These are phyloP conservation scores for Sarocladium oryzae DNA, from an alignment of 2,329 filamentous ascomycete species.

Conservation along the genomic window DNA sequence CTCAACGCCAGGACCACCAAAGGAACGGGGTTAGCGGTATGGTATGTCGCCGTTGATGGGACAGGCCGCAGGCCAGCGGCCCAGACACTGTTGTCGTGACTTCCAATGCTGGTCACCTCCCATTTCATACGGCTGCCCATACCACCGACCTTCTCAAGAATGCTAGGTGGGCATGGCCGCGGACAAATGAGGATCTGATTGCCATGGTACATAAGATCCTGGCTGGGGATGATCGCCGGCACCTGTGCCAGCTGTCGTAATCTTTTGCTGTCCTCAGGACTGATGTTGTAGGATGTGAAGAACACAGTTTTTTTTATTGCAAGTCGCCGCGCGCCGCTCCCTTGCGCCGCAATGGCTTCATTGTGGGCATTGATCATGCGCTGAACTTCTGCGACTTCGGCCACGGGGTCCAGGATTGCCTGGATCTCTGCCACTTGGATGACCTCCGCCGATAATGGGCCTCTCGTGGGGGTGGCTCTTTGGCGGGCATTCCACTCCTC, in stretches of 20 bases:
- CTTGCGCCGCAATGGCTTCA: constrained; percentile 27
- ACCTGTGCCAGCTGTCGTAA: constrained; percentile 65
- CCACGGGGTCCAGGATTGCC: constrained; percentile 67
- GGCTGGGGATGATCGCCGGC: constrained; percentile 53
- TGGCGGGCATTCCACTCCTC: constrained; percentile 62
- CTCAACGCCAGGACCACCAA: constrained; percentile 77
- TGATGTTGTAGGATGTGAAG: constrained; percentile 88
- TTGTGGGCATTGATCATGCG: constrained; percentile 89
- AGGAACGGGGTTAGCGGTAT: constrained; percentile 74
- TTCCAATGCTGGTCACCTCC: constrained; percentile 72
- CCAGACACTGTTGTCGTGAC: constrained; percentile 78
- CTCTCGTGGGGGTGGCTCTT: constrained; percentile 45
- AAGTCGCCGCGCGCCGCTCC: constrained; percentile 37
- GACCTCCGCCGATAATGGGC: constrained; percentile 69
- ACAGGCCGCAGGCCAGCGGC: constrained; percentile 74
- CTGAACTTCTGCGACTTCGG: constrained; percentile 78
- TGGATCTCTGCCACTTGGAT: constrained; percentile 76
- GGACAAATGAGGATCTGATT: constrained; percentile 90
- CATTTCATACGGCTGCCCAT: constrained; percentile 78
- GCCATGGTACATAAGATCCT: constrained; percentile 73
- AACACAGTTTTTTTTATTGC: constrained; percentile 81
- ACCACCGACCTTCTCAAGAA: constrained; percentile 79
- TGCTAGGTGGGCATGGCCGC: constrained; percentile 62
- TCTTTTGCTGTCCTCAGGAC: constrained; percentile 61
- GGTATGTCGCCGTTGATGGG: constrained; percentile 57